Base-by-base conservation (phyloP, 495 filamentous ascomycete species). In the Penicillium lividum region DNA sequence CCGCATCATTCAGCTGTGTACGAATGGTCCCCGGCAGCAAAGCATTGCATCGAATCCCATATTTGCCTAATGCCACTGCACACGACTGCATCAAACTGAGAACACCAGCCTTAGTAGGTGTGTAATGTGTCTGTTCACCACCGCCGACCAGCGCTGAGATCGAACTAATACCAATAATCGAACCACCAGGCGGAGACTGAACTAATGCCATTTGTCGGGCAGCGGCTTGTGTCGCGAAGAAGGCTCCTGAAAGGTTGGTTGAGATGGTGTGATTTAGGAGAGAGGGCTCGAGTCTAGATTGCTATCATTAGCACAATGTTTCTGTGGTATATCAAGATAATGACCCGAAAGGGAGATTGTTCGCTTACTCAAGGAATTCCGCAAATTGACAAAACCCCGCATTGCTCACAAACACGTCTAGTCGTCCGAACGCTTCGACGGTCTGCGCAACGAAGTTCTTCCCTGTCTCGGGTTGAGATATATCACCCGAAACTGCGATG, bases 21-120 rank as follows among this genome's bases (percentile, higher is more conserved):
- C 83, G 79, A 56, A 96, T 88, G 1, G 92, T 97, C 4, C 92
- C 92, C 11, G 92, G 92, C 56, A 97, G 66, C 30, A 96, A 73
- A 13, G 92, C 91, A 71, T 96, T 97, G 63, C 91, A 95, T 15
- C 92, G 70, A 27, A 97, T 90, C 7, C 79, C 78, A 62, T 93
- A 84, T 65, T 83, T 82, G 0, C 92, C 92, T 53, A 96, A 65
- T 15, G 92, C 91, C 6, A 88, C 84, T 0, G 92, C 92, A 30
- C 82, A 84, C 55, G 85, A 89, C 75, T 97, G 92, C 87, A 96
- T 96, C 25, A 97, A 78, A 48, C 83, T 88, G 31, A 91, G 61
- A 1, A 97, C 81, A 4, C 91, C 92, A 0, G 92, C 92, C 69
- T 97, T 97, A 10, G 92, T 96, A 3, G 92, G 92, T 22, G 92